phyloP scores from a whole-genome alignment of 257 asterid species.

The Solanum commersonii region DNA sequence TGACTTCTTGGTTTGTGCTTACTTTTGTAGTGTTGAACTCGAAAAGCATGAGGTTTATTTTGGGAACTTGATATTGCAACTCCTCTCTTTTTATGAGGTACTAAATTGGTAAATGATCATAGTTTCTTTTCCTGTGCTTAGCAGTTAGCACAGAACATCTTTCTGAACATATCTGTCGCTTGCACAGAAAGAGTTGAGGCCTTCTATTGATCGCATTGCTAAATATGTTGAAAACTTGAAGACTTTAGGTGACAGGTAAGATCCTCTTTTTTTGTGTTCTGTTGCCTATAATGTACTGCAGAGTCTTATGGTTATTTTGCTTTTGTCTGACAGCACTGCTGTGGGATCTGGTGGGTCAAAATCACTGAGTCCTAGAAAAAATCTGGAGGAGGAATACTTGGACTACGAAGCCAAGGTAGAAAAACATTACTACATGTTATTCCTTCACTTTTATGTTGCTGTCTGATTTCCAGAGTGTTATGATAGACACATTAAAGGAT shows the following conservation, averaged over 20 bases:
- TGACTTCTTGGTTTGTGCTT: slow-evolving; percentile 6
- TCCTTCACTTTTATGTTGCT: not conserved
- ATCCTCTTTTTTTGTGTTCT: slow-evolving; percentile 1
- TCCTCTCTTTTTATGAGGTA: slow-evolving; percentile 87
- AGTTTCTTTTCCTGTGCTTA: not conserved
- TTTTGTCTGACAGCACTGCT: slow-evolving; percentile 31
- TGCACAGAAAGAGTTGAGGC: slow-evolving; percentile 73
- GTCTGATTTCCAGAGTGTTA: not conserved
- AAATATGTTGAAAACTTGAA: slow-evolving; percentile 80
- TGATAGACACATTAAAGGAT: not conserved
- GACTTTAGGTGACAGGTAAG: slow-evolving; percentile 63
- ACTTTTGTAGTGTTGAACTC: slow-evolving; percentile 60
- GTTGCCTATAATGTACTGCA: not conserved
- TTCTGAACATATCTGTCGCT: not conserved
- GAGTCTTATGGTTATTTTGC: not conserved
- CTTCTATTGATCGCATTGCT: slow-evolving; percentile 62
- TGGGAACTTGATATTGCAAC: slow-evolving; percentile 52
- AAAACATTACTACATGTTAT: not conserved
- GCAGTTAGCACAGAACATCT: not conserved
- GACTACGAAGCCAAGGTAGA: slow-evolving; percentile 83
- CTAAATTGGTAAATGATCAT: slow-evolving; percentile 6
- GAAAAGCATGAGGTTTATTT: slow-evolving; percentile 79
- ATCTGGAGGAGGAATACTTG: slow-evolving; percentile 90
- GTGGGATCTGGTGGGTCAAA: slow-evolving; percentile 37
- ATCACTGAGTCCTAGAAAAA: slow-evolving; percentile 50